Evolutionary conservation across 352 stramenopile species (phyloP).

Genomic region (Phytophthora europaea): DNA sequence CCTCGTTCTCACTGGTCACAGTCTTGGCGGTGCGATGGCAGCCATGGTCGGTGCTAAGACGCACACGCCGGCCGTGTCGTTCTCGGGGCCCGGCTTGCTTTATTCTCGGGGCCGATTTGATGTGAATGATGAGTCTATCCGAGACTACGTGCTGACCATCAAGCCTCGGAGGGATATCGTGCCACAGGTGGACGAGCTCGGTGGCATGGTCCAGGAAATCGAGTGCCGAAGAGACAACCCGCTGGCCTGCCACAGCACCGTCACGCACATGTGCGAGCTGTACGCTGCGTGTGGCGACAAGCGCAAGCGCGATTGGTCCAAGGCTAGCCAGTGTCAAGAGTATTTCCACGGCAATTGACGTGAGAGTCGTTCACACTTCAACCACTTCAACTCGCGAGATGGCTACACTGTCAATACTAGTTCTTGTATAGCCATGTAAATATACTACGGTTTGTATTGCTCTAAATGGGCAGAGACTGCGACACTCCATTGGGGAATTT

Average conservation of each 20-base stretch:
- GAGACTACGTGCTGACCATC: slow-evolving; percentile 89
- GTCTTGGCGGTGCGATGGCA: slow-evolving; percentile 86
- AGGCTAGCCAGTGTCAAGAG: slow-evolving; percentile 69
- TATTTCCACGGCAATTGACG: slow-evolving; percentile 59
- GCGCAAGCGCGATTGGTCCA: slow-evolving; percentile 83
- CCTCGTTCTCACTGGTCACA: slow-evolving; percentile 87
- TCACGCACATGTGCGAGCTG: slow-evolving; percentile 88
- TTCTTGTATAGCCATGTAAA: slow-evolving; percentile 1
- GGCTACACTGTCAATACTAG: slow-evolving; percentile 13
- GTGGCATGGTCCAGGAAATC: slow-evolving; percentile 91
- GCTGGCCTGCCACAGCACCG: slow-evolving; percentile 85
- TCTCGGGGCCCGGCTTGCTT: slow-evolving; percentile 82
- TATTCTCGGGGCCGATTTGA: slow-evolving; percentile 86
- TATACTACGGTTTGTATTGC: slow-evolving; percentile 18
- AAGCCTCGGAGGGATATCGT: slow-evolving; percentile 86
- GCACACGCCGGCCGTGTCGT: slow-evolving; percentile 82
- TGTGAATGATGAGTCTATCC: slow-evolving; percentile 74
- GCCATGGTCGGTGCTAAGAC: slow-evolving; percentile 88
- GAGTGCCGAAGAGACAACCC: slow-evolving; percentile 83
- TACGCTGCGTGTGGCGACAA: slow-evolving; percentile 85
- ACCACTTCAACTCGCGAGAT: slow-evolving; percentile 29
- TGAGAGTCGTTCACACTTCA: neutral
- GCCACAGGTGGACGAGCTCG: slow-evolving; percentile 83
- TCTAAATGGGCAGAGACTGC: neutral
- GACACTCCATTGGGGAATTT: neutral